Base-by-base conservation (phyloP, 108 stramenopile species). In the Discostella stelligeroides region DNA sequence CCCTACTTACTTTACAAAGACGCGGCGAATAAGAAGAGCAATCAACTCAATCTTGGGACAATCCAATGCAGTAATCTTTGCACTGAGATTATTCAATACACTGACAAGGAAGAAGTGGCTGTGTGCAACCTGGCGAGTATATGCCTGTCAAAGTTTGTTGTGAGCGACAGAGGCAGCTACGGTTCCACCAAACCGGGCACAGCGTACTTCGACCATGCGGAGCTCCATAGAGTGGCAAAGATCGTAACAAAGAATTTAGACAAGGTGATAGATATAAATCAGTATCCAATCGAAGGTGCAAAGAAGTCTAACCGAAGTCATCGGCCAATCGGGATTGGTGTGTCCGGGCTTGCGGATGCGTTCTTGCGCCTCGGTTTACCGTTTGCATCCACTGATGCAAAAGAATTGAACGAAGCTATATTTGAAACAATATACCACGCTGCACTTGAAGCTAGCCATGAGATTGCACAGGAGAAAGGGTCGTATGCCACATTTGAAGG, bases 1-100 rank as follows among this genome's bases (percentile, higher is more conserved):
- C 98, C 98, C 0, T 99, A 98, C 84, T 92, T 99, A 83, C 85
- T 97, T 1, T 98, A 94, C 84, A 99, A 99, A 79, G 98, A 99
- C 73, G 87, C 96, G 30, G 94, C 94, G 57, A 99, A 99, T 71
- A 25, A 55, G 63, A 99, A 97, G 73, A 95, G 94, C 72, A 99
- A 99, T 82, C 98, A 99, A 76, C 69, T 95, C 80, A 98, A 99
- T 76, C 70, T 99, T 29, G 98, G 98, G 30, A 96, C 97, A 5
- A 98, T 99, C 79, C 94, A 96, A 72, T 90, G 91, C 61, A 94
- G 92, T 72, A 99, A 99, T 75, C 85, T 99, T 34, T 99, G 98
- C 81, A 96, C 95, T 10, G 97, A 98, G 84, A 98, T 99, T 61
- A 85, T 98, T 55, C 96, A 98, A 79, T 97, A 92, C 73, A 96